Percentiles rank a stretch among this genome's conserved stretches.
Evolutionary conservation across 2,329 filamentous ascomycete genomes (phyloP).

Genomic region (Drechslera avenae): DNA sequence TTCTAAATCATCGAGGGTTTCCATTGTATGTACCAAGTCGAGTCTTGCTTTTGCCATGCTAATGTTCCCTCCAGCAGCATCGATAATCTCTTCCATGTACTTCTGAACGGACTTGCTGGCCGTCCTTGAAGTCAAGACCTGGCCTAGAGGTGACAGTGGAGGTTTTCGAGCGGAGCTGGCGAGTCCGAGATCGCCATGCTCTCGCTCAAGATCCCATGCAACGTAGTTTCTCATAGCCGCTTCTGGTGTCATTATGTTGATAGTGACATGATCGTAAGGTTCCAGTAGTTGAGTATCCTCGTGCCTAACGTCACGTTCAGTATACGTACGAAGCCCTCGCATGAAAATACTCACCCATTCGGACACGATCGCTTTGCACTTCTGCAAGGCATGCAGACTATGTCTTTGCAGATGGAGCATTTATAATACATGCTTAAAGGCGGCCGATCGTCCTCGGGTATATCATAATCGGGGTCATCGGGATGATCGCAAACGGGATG

Average conservation of each 20-base stretch:
- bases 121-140: not conserved
- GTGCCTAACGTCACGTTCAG: not conserved
- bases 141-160: constrained; percentile 17
- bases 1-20: constrained; percentile 15
- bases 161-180: constrained; percentile 12
- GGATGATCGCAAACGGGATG: constrained; percentile 16
- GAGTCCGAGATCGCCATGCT: constrained; percentile 22
- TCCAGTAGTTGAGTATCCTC: constrained; percentile 5
- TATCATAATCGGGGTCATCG: not conserved
- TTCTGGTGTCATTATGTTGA: constrained; percentile 4
- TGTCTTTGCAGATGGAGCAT: constrained; percentile 8
- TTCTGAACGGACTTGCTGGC: constrained; percentile 5
- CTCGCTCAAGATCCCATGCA: constrained; percentile 25
- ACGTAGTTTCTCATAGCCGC: constrained; percentile 15
- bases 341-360: constrained; percentile 4
- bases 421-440: constrained; percentile 12
- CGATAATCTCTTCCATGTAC: constrained; percentile 10
- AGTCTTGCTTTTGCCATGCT: constrained; percentile 23
- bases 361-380: no score
- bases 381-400: constrained; percentile 13
- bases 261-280: constrained; percentile 17
- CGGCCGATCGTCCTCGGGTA: not conserved
- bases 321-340: not conserved
- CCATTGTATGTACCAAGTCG: constrained; percentile 20
- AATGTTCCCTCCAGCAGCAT: constrained; percentile 16